Evolutionary conservation across 345 rosid genomes (phyloP), one percentile per base, ranked within the genome.

Genomic region (Geranium brycei): DNA sequence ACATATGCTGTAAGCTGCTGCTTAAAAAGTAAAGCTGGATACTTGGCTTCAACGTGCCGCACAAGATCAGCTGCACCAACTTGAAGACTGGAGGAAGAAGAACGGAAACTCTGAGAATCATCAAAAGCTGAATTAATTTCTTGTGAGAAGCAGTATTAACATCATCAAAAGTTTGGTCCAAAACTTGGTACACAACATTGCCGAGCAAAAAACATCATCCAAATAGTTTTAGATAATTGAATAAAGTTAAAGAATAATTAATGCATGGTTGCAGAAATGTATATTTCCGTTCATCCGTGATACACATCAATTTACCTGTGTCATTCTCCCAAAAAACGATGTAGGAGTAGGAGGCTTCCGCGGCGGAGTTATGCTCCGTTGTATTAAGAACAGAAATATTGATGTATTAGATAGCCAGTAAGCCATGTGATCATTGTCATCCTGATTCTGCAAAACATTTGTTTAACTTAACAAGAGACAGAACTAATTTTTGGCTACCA

Each of bases 11-110:
- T 84, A 65, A 92, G 91, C 75, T 92, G 99, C 76, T 92, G 98
- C 82, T 83, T 86, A 72, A 92, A 92, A 80, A 92, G 97, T 75
- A 89, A 80, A 70, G 98, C 98, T 66, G 98, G 98, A 66, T 92
- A 89, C 76, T 82, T 89, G 68, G 98, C 97, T 71, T 89, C 98
- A 41, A 92, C 91, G 72, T 81, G 91, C 63, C 76, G 82, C 61
- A 86, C 87, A 58, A 83, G 74, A 62, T 79, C 79, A 10, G 60
- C 53, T 57, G 66, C n/a, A 17, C 64, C 77, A 63, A 72, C 77
- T 35, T 35, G 41, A 72, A 92, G 89, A 63, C 76, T 83, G 61
- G 88, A 89, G 31, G 82, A 73, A n/a, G 83, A 81, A 61, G 91
- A 80, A 56, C 95, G 97, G 61, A 89, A 89, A 67, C 95, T 83